Conservation (phyloP, 78 protist genomes). For the Dictyostelium purpureum region DNA sequence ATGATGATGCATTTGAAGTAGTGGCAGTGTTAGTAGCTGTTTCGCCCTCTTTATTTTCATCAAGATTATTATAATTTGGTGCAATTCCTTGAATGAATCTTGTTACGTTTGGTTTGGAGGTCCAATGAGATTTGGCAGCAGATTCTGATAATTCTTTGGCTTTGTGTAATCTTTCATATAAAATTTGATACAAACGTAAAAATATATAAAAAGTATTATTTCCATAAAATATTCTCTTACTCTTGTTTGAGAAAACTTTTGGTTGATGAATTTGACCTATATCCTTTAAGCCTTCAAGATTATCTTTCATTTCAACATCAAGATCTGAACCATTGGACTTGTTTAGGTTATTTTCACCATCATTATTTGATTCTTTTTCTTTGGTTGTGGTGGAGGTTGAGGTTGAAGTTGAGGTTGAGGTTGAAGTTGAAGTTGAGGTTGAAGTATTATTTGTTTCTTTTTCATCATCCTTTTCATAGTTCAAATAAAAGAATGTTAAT, state of each 20-base stretch:
- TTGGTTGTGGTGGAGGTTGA: not conserved
- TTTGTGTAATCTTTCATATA: constrained; percentile 75
- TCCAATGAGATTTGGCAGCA: constrained; percentile 62
- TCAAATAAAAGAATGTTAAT: constrained; percentile 52
- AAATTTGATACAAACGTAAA: constrained; percentile 58
- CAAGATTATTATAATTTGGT: not conserved
- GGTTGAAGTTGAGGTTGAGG: not conserved
- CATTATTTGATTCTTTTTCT: not conserved
- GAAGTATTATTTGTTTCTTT: not conserved
- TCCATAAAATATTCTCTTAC: constrained; percentile 64
- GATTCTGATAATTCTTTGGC: constrained; percentile 77
- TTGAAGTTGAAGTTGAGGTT: not conserved
- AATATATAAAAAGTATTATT: constrained; percentile 78
- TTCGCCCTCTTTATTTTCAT: not conserved
- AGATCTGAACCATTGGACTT: not conserved
- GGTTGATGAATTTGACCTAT: constrained; percentile 30
- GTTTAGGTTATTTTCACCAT: not conserved
- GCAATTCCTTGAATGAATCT: constrained; percentile 59
- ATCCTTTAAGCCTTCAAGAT: not conserved
- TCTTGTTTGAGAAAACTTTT: constrained; percentile 22
- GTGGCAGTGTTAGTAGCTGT: not conserved
- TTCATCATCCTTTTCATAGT: constrained; percentile 17
- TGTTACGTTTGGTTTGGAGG: constrained; percentile 61
- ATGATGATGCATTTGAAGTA: not conserved
- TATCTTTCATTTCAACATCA: constrained; percentile 47